Base-by-base conservation (phyloP, 257 asterid genomes). In the Avicennia marina region DNA sequence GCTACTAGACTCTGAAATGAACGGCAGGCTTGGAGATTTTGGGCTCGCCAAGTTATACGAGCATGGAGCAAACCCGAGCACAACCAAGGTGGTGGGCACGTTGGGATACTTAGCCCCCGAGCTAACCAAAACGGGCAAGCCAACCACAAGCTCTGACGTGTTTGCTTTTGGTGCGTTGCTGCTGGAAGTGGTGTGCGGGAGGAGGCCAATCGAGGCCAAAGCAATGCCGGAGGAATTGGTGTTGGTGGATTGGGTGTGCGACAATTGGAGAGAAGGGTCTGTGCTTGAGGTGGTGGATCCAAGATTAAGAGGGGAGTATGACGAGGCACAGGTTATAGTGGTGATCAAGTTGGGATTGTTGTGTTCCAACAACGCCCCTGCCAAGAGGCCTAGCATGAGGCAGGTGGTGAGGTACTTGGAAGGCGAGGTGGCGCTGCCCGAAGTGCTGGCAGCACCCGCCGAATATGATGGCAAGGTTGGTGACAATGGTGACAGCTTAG, bases 71-170 rank as follows among this genome's bases (percentile, higher is more conserved):
- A 70, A 72, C 20, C 81, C 96, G 7, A 49, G 65, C 67, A 78
- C 96, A 11, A 87, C 96, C 3, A 71, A 72, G 48, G 94, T 80
- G 4, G 96, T 80, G 31, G 94, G 96, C 34, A 84, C 94, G 0
- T 67, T 87, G 49, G 96, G 94, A 4, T 87, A 87, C 68, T 34
- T 87, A 62, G 94, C 94, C 19, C 96, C 96, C 0, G 96, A 87
- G 60, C 70, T 83, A 13, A 81, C 94, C 22, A 81, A 70, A 36
- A 87, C 89, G 0, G 94, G 95, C 0, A 84, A 75, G 76, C 86
- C 95, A 33, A 73, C 85, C 1, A 65, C 85, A 3, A 56, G 75
- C 21, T 80, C 96, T 1, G 94, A 87, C 49, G 84, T 84, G 67
- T 87, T 62, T 60, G 94, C 93, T 1, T 87, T 82, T 22, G 96